Base-by-base conservation (phyloP, 495 filamentous ascomycete genomes). In the Tuber umbilicatum region DNA sequence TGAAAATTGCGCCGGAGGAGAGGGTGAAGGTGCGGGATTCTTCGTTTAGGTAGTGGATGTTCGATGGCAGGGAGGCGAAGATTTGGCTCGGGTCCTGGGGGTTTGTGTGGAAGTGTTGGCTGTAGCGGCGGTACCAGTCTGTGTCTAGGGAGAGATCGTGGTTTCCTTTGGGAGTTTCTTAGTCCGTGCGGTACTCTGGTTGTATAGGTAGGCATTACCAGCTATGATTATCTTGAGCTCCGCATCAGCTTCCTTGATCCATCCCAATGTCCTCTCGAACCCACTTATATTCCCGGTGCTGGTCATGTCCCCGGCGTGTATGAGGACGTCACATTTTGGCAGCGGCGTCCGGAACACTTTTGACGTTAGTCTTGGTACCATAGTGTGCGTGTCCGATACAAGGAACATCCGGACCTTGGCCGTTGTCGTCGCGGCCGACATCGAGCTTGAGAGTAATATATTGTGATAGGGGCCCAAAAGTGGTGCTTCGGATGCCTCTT, bases 171-270 rank as follows among this genome's bases (percentile, higher is more conserved):
- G 14, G 55, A 5, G 3, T 35, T 35, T 31, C 14, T 64, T 17
- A 64, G 55, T 64, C 27, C 27, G 27, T 17, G 12, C 14, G 27
- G 5, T 31, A 19, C 31, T 64, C 31, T 64, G 14, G 27, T 7
- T 64, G 27, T 35, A 7, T 31, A 12, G 27, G 55, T 5, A 5
- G 55, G 27, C 50, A 64, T 35, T n/a, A 71, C 75, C 75, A 55
- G 72, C 72, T 19, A 77, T 77, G 5, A 77, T 70, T 60, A 74
- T 77, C 73, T 77, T 77, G 21, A 74, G 69, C 45, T 77, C 75
- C 31, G 75, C 73, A 40, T 50, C 31, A 5, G 39, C 55, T 1
- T 35, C 50, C 21, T 77, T 74, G 9, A 77, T 71, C 75, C 75
- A 77, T 5, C 37, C 41, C 5, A 77, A 60, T 0, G 71, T 77